phyloP scores from a whole-genome alignment of 169 alveolate genomes.

The Theileria annulata region DNA sequence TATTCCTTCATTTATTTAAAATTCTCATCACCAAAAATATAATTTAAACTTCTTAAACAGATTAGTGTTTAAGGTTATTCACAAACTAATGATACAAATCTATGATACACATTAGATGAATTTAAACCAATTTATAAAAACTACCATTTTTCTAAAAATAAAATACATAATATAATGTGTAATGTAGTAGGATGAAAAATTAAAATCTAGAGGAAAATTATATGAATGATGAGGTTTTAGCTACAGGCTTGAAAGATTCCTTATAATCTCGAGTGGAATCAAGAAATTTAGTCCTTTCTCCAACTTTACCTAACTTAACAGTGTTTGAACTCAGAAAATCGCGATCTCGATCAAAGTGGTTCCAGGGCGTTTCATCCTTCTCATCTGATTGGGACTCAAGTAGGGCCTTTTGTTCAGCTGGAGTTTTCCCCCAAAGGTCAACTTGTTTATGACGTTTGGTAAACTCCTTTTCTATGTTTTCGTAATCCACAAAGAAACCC shows the following conservation, averaged over 20 bases:
- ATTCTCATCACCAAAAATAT: background rate
- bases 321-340: constrained; percentile 27
- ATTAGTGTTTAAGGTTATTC: background rate
- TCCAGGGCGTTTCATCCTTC: constrained; percentile 55
- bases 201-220: background rate
- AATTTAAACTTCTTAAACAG: background rate
- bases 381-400: constrained; percentile 14
- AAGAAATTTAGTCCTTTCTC: constrained; percentile 19
- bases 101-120: background rate
- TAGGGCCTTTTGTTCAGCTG: constrained; percentile 64
- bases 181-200: background rate
- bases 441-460: constrained; percentile 62
- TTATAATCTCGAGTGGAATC: constrained; percentile 19
- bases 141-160: background rate
- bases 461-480: constrained; percentile 72
- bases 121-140: background rate
- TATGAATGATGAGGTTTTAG: constrained; percentile 26
- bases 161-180: constrained; percentile 7
- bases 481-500: constrained; percentile 72
- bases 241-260: constrained; percentile 16
- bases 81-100: background rate
- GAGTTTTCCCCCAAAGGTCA: constrained; percentile 80
- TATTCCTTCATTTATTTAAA: constrained; percentile 7
- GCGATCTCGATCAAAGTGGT: constrained; percentile 53
- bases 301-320: constrained; percentile 3